These are phyloP conservation scores for Trametes versicolor DNA, from an alignment of 1,284 basidiomycete species.

Conservation along the genomic window DNA sequence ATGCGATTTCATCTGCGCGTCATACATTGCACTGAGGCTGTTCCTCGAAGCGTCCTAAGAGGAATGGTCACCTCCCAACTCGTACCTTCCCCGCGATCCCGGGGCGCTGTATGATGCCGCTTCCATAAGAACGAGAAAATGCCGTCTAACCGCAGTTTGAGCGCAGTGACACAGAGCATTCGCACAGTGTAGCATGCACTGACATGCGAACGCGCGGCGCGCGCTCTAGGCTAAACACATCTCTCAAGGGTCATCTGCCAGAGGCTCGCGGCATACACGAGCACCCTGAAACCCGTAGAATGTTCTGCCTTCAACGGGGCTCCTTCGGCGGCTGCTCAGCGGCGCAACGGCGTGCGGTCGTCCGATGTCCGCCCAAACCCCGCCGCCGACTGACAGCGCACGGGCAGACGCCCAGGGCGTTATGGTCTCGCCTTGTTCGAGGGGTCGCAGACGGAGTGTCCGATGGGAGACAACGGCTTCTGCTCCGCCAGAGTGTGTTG, in stretches of 20 bases:
- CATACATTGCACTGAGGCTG: too few species aligned
- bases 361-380: constrained; percentile 34
- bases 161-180: too few species aligned
- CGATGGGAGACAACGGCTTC: not conserved
- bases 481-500: not conserved
- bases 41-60: too few species aligned
- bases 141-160: too few species aligned
- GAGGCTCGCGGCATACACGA: not conserved
- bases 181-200: too few species aligned
- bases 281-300: not conserved
- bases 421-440: not conserved
- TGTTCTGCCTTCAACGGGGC: not conserved
- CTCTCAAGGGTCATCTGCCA: not conserved
- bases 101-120: too few species aligned
- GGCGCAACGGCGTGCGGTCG: constrained; percentile 17
- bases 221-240: not conserved
- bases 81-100: too few species aligned
- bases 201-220: not conserved
- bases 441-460: not conserved
- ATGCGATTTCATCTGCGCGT: too few species aligned
- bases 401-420: constrained; percentile 4
- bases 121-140: too few species aligned
- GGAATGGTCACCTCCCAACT: too few species aligned
- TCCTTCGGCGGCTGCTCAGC: not conserved
- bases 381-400: constrained; percentile 14